Base-by-base conservation (phyloP, 768 basidiomycete genomes). In the Termitomyces titanicus region DNA sequence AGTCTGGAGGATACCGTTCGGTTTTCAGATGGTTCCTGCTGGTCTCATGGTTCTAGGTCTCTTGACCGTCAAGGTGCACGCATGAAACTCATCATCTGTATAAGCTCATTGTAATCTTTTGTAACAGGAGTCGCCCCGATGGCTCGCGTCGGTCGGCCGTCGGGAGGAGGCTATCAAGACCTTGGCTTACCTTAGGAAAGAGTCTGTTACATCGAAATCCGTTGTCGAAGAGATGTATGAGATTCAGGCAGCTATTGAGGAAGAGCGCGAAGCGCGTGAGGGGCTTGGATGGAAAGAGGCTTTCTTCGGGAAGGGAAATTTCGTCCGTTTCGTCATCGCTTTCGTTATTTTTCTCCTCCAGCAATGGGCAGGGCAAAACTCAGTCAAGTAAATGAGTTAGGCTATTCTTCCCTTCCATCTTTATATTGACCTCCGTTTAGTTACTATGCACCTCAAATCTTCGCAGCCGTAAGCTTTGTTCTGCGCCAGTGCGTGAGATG, bases 251-350 rank as follows among this genome's bases (percentile, higher is more conserved):
- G 86, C 86, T 9, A 85, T 94, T 53, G 64, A 76, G 33, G 90
- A 93, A 68, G 92, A 94, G 66, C 78, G 78, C 5, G 79, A 79
- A 47, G 81, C 84, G 9, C 82, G n/a, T n/a, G n/a, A n/a, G n/a
- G n/a, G n/a, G n/a, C n/a, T n/a, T n/a, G n/a, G n/a, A n/a, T n/a
- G n/a, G 58, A 82, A 75, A 60, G 86, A 91, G 61, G 89, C 89
- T 1, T 88, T 93, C 74, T 74, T 90, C 37, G 87, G 88, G 25
- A 89, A 88, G 65, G 92, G 93, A 39, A 93, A 94, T 70, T 80
- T 84, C 39, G 92, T n/a, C n/a, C n/a, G n/a, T n/a, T n/a, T n/a
- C n/a, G n/a, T n/a, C n/a, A n/a, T n/a, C n/a, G n/a, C n/a, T n/a
- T n/a, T n/a, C n/a, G n/a, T n/a, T n/a, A n/a, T n/a, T n/a, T n/a